Conservation (phyloP, 331 rosid genomes). For the Telfairia occidentalis region DNA sequence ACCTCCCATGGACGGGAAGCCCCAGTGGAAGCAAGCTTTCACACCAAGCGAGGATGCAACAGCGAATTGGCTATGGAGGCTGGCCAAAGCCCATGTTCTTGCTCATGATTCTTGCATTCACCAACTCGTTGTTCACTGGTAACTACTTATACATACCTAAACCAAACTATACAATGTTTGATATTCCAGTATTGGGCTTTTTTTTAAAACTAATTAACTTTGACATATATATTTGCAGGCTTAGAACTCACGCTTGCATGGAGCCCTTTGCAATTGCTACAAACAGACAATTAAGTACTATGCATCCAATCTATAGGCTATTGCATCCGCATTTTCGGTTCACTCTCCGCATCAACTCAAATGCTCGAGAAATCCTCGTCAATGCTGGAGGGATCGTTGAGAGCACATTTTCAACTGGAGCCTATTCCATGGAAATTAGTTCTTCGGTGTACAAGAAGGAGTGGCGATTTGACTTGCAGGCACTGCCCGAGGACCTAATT, state of each 20-base stretch:
- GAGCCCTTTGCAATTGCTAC: constrained; percentile 38
- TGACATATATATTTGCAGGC: constrained; percentile 15
- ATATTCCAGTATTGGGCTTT: no score
- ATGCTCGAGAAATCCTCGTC: constrained; percentile 36
- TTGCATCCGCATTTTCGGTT: constrained; percentile 40
- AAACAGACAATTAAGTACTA: constrained; percentile 31
- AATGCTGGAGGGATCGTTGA: constrained; percentile 32
- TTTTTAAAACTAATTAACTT: background rate
- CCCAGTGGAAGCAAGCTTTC: constrained; percentile 32
- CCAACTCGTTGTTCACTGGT: constrained; percentile 48
- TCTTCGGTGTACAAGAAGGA: constrained; percentile 25
- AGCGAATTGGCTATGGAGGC: constrained; percentile 42
- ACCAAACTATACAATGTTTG: no score
- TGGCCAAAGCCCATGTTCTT: constrained; percentile 49
- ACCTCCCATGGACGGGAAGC: constrained; percentile 17
- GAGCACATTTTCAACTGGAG: constrained; percentile 20
- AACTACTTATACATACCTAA: no score
- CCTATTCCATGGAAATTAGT: constrained; percentile 24
- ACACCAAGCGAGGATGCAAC: constrained; percentile 27
- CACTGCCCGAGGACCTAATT: constrained; percentile 36
- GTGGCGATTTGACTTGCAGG: constrained; percentile 43
- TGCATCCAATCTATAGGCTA: constrained; percentile 42
- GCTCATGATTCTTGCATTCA: constrained; percentile 41
- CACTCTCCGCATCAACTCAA: constrained; percentile 38
- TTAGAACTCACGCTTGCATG: constrained; percentile 27